Base-by-base conservation (phyloP, 345 rosid genomes). In the Crucihimalaya himalaica region DNA sequence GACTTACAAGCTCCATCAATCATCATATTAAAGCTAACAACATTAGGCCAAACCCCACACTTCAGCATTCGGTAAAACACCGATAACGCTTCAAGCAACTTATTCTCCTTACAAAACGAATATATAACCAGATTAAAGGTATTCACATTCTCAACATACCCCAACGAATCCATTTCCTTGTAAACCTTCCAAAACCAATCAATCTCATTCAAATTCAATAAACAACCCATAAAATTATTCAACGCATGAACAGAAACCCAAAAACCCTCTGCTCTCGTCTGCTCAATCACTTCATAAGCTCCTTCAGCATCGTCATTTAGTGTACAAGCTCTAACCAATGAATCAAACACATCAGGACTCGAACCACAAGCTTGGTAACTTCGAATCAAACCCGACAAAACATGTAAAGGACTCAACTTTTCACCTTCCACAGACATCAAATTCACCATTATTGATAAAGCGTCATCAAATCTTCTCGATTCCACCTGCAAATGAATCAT, bases 21-120 rank as follows among this genome's bases (percentile, higher is more conserved):
- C 12, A 88, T 86, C 89, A 88, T 80, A 62, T 86, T 90, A 73
- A 86, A 85, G 66, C 86, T 84, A 75, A 88, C 87, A 82, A 83
- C 84, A 73, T 90, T 88, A 61, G 93, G 93, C 84, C 85, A 78
- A 39, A 83, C 66, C 21, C 89, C 88, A 69, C 78, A 21, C 81
- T 90, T 90, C 80, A 88, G 69, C 84, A 82, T 82, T 80, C 76
- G 78, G 66, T 88, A 86, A 72, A 85, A 81, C 28, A 79, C 75
- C 1, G 89, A 85, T 32, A 85, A 27, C 6, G 93, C 86, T 82
- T 84, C 86, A 15, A 28, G 43, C 72, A 85, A 35, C 75, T 70
- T 76, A 52, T 34, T 34, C 72, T 86, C 84, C 74, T 81, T 88
- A 71, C 88, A 84, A 74, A 83, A 83, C 47, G 91, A 88, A 79